A percentile compares a stretch with the other conserved stretches of the same genome.
Evolutionary conservation across 148 eudicot species (phyloP).

Genomic region (Chenopodium formosanum): DNA sequence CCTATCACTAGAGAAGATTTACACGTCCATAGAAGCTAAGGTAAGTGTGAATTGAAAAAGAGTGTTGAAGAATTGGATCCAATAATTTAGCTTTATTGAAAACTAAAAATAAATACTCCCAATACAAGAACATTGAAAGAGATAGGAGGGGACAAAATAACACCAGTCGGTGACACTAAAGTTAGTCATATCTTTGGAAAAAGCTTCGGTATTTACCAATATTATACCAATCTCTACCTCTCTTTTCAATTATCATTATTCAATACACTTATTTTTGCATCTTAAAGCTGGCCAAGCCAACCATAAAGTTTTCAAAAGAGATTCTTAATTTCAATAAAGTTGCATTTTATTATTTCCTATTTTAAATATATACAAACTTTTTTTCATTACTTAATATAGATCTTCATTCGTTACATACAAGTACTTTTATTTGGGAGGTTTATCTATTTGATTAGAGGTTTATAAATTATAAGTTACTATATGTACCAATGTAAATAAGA

Average conservation of each 20-base stretch:
- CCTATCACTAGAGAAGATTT: neutral
- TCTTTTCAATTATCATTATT: neutral
- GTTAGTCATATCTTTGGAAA: slow-evolving; percentile 34
- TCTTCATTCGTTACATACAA: no score
- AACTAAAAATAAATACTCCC: neutral
- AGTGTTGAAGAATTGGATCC: slow-evolving; percentile 24
- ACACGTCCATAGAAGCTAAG: slow-evolving; percentile 1
- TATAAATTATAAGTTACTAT: no score
- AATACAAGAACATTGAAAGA: slow-evolving; percentile 9
- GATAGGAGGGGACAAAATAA: slow-evolving; percentile 21
- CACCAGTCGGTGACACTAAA: slow-evolving; percentile 37
- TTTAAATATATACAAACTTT: neutral
- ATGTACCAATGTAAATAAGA: no score
- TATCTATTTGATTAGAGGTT: no score
- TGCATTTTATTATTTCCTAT: neutral
- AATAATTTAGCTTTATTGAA: slow-evolving; percentile 9
- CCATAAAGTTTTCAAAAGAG: slow-evolving; percentile 21
- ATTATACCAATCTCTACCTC: neutral
- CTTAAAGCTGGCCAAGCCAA: slow-evolving; percentile 20
- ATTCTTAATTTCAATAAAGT: slow-evolving; percentile 10
- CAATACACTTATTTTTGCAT: slow-evolving; percentile 12
- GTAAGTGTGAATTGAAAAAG: slow-evolving; percentile 5
- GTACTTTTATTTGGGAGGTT: no score
- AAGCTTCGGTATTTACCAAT: slow-evolving; percentile 16
- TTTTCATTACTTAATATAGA: no score